Base-by-base conservation (phyloP, 768 basidiomycete genomes). In the Nidularia sp. region DNA sequence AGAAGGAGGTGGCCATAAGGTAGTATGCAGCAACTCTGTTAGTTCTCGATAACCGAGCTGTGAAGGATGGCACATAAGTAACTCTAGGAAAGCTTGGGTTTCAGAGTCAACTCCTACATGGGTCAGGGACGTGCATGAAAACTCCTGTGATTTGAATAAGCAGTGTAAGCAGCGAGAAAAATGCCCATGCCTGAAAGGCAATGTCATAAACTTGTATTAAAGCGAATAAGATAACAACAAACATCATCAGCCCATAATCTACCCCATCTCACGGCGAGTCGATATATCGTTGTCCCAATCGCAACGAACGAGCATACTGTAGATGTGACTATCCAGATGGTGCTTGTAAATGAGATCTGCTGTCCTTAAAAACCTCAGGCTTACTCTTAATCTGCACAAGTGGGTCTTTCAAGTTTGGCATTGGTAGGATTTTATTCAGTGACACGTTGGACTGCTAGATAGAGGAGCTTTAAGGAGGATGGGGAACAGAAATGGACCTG, bases 201-300 rank as follows among this genome's bases (percentile, higher is more conserved):
- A 13, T 32, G 52, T 50, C 13, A 25, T 46, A 9, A 45, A 47
- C 22, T 12, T 6, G 31, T 18, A 34, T 48, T n/a, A 9, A 25
- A 18, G 22, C 3, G 33, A 4, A 31, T 34, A 31, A 25, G 5
- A 36, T 43, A 22, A 25, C 2, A 12, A 51, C 66, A 47, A 48
- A 71, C 71, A 57, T 73, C 74, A 55, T 75, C 71, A n/a, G 63
- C 57, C 70, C 69, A 72, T 18, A 67, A 56, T 34, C 62, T 52
- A 1, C 58, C 55, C 48, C 70, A 60, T 41, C 71, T 62, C 15
- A 72, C 57, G 42, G 56, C 63, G 8, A 73, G 52, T 7, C 72
- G 66, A 36, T 62, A 62, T 10, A 64, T 9, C 1, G 71, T 72
- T 12, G 66, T 62, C 1, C 59, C 49, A 31, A 70, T 62, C 22